These are phyloP conservation scores for Amanita rimosa DNA, from an alignment of 768 basidiomycete genomes.

Conservation along the genomic window DNA sequence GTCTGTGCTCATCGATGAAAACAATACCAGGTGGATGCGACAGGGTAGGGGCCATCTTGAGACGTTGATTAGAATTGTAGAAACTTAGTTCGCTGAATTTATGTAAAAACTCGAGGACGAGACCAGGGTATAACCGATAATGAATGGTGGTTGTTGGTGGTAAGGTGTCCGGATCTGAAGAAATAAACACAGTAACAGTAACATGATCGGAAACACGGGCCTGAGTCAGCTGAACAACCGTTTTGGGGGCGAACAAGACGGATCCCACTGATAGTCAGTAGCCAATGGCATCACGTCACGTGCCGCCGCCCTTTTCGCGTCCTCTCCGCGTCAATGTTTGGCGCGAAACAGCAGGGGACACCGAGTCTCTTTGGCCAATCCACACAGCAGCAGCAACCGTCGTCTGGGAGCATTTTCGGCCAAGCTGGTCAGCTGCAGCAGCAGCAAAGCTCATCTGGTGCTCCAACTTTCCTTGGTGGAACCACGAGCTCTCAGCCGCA, in stretches of 20 bases:
- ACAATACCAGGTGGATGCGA: conserved; percentile 52
- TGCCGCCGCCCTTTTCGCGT: neutral
- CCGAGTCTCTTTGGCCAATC: conserved; percentile 14
- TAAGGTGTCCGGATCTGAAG: conserved; percentile 1
- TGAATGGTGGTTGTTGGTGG: neutral
- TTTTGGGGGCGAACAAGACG: too few relatives aligned
- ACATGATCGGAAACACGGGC: neutral
- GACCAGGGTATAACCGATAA: neutral
- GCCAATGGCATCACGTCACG: neutral
- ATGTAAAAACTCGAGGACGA: neutral
- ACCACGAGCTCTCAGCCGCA: neutral
- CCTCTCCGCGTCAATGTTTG: conserved; percentile 23
- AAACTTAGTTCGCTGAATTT: neutral
- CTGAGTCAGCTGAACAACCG: neutral
- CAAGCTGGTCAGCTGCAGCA: too few relatives aligned
- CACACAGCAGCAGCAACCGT: conserved; percentile 12
- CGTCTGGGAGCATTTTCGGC: too few relatives aligned
- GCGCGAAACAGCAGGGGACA: conserved; percentile 22
- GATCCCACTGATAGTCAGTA: too few relatives aligned
- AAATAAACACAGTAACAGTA: neutral
- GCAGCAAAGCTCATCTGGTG: conserved; percentile 5
- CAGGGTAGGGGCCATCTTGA: conserved; percentile 47
- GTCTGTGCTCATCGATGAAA: conserved; percentile 44
- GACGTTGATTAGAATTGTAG: neutral
- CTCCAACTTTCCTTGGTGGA: neutral